Evolutionary conservation across 495 filamentous ascomycete genomes (phyloP).

Genomic region (Neurospora sp.): DNA sequence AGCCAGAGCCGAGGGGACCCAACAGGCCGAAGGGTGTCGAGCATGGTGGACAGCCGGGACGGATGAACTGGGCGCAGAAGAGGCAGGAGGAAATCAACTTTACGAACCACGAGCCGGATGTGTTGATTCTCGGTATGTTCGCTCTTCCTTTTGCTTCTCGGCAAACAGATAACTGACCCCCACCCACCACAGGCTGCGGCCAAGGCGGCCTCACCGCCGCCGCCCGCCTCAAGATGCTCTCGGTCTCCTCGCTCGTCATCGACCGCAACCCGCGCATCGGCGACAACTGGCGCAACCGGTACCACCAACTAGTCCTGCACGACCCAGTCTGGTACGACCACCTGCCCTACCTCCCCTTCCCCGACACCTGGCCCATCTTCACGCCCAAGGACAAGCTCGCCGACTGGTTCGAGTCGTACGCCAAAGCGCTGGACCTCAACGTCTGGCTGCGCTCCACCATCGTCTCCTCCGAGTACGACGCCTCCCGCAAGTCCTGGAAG

Average conservation of each 20-base stretch:
- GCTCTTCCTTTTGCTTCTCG: not conserved
- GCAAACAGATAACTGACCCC: constrained; percentile 1
- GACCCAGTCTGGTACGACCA: constrained; percentile 73
- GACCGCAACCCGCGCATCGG: constrained; percentile 58
- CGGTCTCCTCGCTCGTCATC: constrained; percentile 51
- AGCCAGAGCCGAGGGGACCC: constrained; percentile 40
- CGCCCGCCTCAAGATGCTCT: constrained; percentile 67
- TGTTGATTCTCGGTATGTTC: constrained; percentile 54
- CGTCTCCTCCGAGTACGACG: constrained; percentile 42
- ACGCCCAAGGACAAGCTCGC: constrained; percentile 76
- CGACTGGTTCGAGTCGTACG: constrained; percentile 69
- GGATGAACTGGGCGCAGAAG: constrained; percentile 57
- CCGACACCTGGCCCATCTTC: constrained; percentile 56
- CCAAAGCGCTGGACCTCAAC: constrained; percentile 63
- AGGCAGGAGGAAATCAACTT: constrained; percentile 48
- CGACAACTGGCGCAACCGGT: constrained; percentile 70
- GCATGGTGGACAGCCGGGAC: constrained; percentile 33
- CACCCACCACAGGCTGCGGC: constrained; percentile 36
- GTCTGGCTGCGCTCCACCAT: constrained; percentile 57
- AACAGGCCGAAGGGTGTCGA: constrained; percentile 41
- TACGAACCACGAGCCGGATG: constrained; percentile 45
- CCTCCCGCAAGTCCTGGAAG: constrained; percentile 47
- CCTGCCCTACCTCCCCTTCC: constrained; percentile 63
- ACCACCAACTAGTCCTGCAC: constrained; percentile 55
- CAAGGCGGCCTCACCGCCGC: constrained; percentile 51